Evolutionary conservation across 768 basidiomycete genomes (phyloP), one percentile per base, ranked within the genome.

Genomic region (Butyriboletus loyo): DNA sequence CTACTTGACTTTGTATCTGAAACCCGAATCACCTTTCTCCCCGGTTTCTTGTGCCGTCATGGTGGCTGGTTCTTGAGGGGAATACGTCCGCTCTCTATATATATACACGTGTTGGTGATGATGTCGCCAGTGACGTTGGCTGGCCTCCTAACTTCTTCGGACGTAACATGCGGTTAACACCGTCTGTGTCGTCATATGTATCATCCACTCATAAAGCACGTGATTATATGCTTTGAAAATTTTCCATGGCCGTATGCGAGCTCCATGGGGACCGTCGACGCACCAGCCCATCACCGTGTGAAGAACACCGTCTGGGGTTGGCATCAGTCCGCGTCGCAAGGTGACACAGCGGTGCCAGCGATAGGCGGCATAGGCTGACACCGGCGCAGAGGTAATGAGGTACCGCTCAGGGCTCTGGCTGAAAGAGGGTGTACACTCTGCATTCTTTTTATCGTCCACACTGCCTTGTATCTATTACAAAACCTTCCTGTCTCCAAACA

Each of bases 61-160:
- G 51, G 0, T 14, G 38, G 14, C 5, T 21, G 39, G 9, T 19
- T 24, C 4, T 5, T 8, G 21, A 27, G 14, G 11, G 9, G 32
- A 5, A n/a, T 2, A 7, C 5, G 10, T 24, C 1, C 14, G 9
- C 5, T 4, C 8, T 15, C n/a, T n/a, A 7, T 22, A 13, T 31
- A 15, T 4, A 24, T 7, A 5, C 56, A 51, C 53, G 50, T 62
- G 53, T 52, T 51, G 21, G 9, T 35, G 46, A 56, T 57, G 56
- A 59, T 59, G 57, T 58, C 28, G 52, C 24, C 5, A 11, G 35
- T 63, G 63, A 63, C 59, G 62, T 65, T 15, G 22, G 14, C 31
- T 8, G 13, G 28, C 11, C 27, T 25, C n/a, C 48, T 39, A 5
- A 41, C 39, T 47, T 25, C 15, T 31, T 13, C 60, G 55, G 53